phyloP scores from a whole-genome alignment of 306 rosid genomes.

The Arachis stenosperma region DNA sequence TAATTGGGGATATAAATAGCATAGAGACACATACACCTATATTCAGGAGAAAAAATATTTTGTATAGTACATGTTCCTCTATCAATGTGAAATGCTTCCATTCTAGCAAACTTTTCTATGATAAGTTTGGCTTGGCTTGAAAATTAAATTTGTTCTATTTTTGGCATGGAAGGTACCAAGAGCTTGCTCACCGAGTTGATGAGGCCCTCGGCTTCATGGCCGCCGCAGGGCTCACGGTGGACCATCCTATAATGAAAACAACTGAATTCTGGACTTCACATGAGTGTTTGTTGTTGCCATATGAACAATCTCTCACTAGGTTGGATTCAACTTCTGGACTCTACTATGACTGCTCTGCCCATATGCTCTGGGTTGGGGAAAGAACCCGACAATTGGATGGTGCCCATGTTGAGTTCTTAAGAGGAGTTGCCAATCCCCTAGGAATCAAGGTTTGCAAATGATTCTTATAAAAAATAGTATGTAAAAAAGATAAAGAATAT shows the following conservation, averaged over 20 bases:
- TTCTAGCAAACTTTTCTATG: slow-evolving; percentile 1
- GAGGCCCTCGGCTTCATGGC: slow-evolving; percentile 99
- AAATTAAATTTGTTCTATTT: slow-evolving; percentile 8
- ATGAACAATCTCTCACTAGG: slow-evolving; percentile 94
- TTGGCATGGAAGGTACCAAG: slow-evolving; percentile 78
- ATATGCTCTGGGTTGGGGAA: slow-evolving; percentile 96
- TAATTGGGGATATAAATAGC: no score
- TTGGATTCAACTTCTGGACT: slow-evolving; percentile 96
- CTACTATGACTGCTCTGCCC: slow-evolving; percentile 96
- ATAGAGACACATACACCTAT: no score
- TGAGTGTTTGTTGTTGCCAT: slow-evolving; percentile 92
- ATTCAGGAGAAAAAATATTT: no score
- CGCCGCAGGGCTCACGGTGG: slow-evolving; percentile 95
- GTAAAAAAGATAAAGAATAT: no score
- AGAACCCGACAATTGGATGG: slow-evolving; percentile 97
- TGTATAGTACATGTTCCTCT: no score
- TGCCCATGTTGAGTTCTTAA: slow-evolving; percentile 91
- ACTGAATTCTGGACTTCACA: slow-evolving; percentile 99
- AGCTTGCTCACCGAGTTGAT: slow-evolving; percentile 90
- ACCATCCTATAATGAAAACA: slow-evolving; percentile 94
- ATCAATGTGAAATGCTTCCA: no score
- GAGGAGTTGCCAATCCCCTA: slow-evolving; percentile 95
- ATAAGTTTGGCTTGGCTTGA: slow-evolving; percentile 4
- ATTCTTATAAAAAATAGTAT: slow-evolving; percentile 1
- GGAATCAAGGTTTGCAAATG: slow-evolving; percentile 81